Base-by-base conservation (phyloP, 768 basidiomycete species). In the Plicaturopsis crispa region DNA sequence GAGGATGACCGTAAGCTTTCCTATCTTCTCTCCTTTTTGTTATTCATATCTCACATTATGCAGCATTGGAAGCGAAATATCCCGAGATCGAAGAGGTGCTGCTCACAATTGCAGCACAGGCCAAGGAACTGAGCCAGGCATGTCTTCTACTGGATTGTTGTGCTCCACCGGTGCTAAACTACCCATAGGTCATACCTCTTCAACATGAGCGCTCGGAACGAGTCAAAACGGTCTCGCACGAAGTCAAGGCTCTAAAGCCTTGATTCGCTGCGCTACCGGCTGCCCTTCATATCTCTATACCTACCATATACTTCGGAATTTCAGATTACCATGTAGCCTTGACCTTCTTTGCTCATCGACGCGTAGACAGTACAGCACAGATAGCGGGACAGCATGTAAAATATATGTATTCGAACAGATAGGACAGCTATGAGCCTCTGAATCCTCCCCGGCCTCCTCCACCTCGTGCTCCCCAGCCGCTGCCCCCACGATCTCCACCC, bases 91-190 rank as follows among this genome's bases (percentile, higher is more conserved):
- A 51, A 36, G 54, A 59, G 8, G 49, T 50, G 1, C 42, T 65
- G 18, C 38, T 39, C n/a, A 57, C 65, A 41, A 56, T 69, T 3
- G 48, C 59, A 23, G 61, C 70, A 4, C 42, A 73, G 31, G 61
- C 62, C 3, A 61, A 74, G 23, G 69, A 73, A 43, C 54, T 80
- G 12, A 61, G 63, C 19, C 77, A 81, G 61, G 80, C 75, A 39
- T 8, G 65, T 50, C 30, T 20, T 30, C 12, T 31, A 24, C 31
- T 38, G 20, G 13, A 6, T 39, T 24, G 7, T 36, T 21, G 6
- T 31, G n/a, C n/a, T n/a, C n/a, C n/a, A 14, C 5, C 20, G 19
- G 4, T 31, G n/a, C 39, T 43, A n/a, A 43, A 26, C 5, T 41
- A 20, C 32, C 21, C 33, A 21, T 45, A 80, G 79, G 61, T 56